Evolutionary conservation across 2,329 filamentous ascomycete genomes (phyloP).

Genomic region (Aspergillus udagawae): DNA sequence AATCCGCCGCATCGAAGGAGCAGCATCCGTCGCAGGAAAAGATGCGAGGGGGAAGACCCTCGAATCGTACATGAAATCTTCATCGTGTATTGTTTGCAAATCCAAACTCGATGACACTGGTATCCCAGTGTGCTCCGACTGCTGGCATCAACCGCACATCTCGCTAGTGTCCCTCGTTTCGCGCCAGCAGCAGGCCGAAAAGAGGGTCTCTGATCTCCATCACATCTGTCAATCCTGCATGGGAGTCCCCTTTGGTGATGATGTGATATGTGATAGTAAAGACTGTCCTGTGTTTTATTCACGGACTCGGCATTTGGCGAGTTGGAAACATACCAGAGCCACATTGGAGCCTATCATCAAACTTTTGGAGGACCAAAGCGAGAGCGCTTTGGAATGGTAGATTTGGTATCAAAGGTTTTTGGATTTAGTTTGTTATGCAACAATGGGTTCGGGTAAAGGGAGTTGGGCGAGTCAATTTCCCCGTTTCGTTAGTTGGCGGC

Average conservation of each 20-base stretch:
- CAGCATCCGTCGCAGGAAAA: slow-evolving; percentile 27
- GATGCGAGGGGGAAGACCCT: slow-evolving; percentile 63
- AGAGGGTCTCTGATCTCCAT: slow-evolving; percentile 59
- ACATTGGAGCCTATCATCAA: slow-evolving; percentile 35
- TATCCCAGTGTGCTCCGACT: slow-evolving; percentile 39
- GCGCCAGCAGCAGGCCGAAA: slow-evolving; percentile 61
- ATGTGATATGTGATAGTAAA: slow-evolving; percentile 81
- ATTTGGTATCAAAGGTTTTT: neutral
- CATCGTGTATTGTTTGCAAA: slow-evolving; percentile 73
- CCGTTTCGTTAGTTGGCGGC: neutral
- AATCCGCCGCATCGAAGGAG: slow-evolving; percentile 58
- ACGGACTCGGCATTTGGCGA: slow-evolving; percentile 34
- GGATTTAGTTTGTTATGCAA: neutral
- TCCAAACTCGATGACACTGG: slow-evolving; percentile 50
- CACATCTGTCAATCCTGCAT: slow-evolving; percentile 77
- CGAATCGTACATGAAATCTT: slow-evolving; percentile 87
- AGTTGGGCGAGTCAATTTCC: neutral
- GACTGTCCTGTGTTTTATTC: slow-evolving; percentile 90
- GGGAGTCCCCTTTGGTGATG: slow-evolving; percentile 66
- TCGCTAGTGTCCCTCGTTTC: slow-evolving; percentile 63
- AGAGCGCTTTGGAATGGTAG: slow-evolving; percentile 38
- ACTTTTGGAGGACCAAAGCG: slow-evolving; percentile 31
- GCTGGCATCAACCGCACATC: slow-evolving; percentile 41
- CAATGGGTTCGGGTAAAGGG: neutral
- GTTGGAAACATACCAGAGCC: slow-evolving; percentile 35